Evolutionary conservation across 106 monocot genomes (phyloP).

Genomic region (Apostasia ramifera): DNA sequence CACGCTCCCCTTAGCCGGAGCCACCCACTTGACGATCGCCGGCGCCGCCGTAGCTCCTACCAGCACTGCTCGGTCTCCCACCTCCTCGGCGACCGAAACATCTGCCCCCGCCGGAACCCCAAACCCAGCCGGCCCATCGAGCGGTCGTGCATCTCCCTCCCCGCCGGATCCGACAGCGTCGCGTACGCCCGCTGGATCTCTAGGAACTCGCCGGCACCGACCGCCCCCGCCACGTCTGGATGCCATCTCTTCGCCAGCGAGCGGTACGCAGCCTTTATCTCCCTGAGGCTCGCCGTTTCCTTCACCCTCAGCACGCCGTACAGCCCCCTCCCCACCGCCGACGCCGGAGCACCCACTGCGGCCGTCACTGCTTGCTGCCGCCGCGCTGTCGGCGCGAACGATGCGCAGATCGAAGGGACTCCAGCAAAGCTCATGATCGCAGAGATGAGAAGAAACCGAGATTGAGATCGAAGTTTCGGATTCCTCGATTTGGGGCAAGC

Average conservation of each 20-base stretch:
- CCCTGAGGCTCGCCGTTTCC: slow-evolving; percentile 30
- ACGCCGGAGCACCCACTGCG: neutral
- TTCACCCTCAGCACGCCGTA: slow-evolving; percentile 43
- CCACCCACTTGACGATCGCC: no score
- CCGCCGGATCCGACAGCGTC: slow-evolving; percentile 25
- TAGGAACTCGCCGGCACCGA: slow-evolving; percentile 16
- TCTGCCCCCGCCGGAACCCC: slow-evolving; percentile 1
- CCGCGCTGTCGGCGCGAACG: neutral
- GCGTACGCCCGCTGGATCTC: slow-evolving; percentile 34
- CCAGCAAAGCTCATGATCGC: neutral
- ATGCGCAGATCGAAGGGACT: neutral
- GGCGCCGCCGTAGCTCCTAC: slow-evolving; percentile 29
- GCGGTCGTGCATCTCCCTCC: slow-evolving; percentile 15
- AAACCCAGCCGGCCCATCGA: slow-evolving; percentile 1
- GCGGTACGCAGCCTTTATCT: slow-evolving; percentile 66
- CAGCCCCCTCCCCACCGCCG: slow-evolving; percentile 4
- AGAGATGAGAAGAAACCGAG: no score
- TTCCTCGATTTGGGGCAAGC: no score
- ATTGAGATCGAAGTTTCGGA: no score
- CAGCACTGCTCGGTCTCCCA: slow-evolving; percentile 55
- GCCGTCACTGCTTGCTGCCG: neutral
- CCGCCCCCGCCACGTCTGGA: slow-evolving; percentile 26
- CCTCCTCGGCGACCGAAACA: slow-evolving; percentile 3
- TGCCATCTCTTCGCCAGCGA: slow-evolving; percentile 55
- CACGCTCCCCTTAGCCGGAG: no score